phyloP scores from a whole-genome alignment of 148 eudicot genomes.

The Camellia lanceoleosa region DNA sequence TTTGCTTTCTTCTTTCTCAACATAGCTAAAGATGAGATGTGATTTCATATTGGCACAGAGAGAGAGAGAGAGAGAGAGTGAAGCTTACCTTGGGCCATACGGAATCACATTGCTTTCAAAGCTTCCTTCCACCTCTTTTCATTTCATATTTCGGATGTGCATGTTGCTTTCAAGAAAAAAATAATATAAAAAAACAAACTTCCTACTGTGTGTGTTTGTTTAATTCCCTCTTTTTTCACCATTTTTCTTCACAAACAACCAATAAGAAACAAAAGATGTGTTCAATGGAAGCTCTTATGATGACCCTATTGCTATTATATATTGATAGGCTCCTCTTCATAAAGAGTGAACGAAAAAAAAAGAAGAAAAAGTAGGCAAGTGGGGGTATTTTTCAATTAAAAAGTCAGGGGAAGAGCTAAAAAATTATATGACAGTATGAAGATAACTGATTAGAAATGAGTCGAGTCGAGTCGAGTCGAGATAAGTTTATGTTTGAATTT shows the following conservation, averaged over 20 bases:
- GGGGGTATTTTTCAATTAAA: neutral
- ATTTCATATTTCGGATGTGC: neutral
- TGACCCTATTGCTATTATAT: neutral
- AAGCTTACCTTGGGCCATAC: neutral
- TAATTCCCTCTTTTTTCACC: neutral
- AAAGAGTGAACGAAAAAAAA: neutral
- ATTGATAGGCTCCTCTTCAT: neutral
- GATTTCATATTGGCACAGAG: neutral
- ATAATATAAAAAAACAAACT: neutral
- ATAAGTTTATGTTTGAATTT: too few species aligned
- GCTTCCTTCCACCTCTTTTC: neutral
- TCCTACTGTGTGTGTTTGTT: neutral
- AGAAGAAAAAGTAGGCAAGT: neutral
- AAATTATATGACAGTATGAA: too few species aligned
- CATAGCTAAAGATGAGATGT: neutral
- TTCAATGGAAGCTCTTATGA: slow-evolving; percentile 8
- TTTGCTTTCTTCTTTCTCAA: neutral
- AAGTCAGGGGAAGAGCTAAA: neutral
- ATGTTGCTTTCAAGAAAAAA: neutral
- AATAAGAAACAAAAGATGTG: neutral
- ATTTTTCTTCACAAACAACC: neutral
- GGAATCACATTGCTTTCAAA: slow-evolving; percentile 11
- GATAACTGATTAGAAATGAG: too few species aligned
- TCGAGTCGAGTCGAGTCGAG: too few species aligned
- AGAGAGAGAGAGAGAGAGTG: neutral